Evolutionary conservation across 169 alveolate species (phyloP), one percentile per base, ranked within the genome.

Genomic region (Besnoitia besnoiti): DNA sequence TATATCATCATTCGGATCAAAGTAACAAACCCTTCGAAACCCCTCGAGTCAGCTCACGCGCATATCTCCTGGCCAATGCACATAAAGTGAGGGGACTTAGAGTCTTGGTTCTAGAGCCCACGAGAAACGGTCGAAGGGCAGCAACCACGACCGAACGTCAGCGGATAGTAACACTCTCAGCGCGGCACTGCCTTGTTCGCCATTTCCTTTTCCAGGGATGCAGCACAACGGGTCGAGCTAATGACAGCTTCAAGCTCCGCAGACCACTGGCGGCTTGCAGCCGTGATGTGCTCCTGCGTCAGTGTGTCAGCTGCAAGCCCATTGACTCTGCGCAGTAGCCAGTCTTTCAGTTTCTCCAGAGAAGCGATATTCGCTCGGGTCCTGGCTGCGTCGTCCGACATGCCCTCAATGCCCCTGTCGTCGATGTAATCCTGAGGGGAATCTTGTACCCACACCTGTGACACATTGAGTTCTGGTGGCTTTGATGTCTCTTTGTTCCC

Each of bases 361-460:
- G 67, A 55, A 0, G 12, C 67, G 24, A n/a, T 55, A n/a, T 19
- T 55, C n/a, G 67, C 67, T 19, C 67, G 12, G 67, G 24, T n/a
- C n/a, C n/a, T 5, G 67, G 12, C 33, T 55, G 67, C 12, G 24
- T 21, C 24, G 7, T 55, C 67, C n/a, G 24, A 55, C 67, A 10
- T 55, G 67, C 27, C 30, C 12, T n/a, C 67, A 55, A n/a, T 21
- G 24, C 67, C 10, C n/a, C 44, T 42, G 12, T 67, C 44, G 39
- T 14, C 47, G 10, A 67, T 67, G 44, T 67, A 67, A 35, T 67
- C 80, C n/a, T 67, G 80, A n/a, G 80, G 80, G n/a, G 80, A 67
- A n/a, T 67, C 80, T n/a, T 67, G 80, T 16, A 67, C 80, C 80
- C 80, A 67, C 80, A 67, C 80, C 44, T 67, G 80, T 24, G 80